Evolutionary conservation across 441 rosid genomes (phyloP), one percentile per base, ranked within the genome.

Genomic region (Arabidopsis hybrid): DNA sequence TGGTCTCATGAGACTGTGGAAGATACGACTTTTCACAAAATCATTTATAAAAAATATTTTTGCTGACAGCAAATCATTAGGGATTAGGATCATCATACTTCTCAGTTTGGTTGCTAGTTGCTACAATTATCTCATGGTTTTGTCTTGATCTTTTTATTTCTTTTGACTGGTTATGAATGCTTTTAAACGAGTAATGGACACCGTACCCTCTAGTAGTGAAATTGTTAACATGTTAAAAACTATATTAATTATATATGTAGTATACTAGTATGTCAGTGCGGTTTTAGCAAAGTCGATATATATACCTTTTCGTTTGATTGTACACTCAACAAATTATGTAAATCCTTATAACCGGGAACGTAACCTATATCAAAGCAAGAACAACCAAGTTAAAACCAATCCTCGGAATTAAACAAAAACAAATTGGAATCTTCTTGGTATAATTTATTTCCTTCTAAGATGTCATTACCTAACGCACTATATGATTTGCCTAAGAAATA

Each of bases 1-100:
- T 73, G 77, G 77, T 45, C 59, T 35, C 0, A n/a, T 11, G 13
- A 21, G 3, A 51, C 32, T 59, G 46, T 52, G 26, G 46, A 64
- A 56, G 71, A 72, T 72, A 46, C 71, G 71, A 65, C 32, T 65
- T 65, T 73, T 56, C 14, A 38, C 71, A 55, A n/a, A 55, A 64
- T 73, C 71, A 4, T 56, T 64, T 57, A 56, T 31, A 12, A 34
- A 55, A 62, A 62, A 17, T 6, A 6, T 63, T 53, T 18, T 16
- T 72, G 62, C 35, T 53, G 62, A 53, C 56, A 72, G 57, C 76
- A 72, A 21, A 72, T 72, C 57, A 64, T 55, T 55, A 45, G 26
- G 58, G 70, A 64, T 35, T 43, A 21, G 18, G 16, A 67, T 26
- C 49, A 34, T 72, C 14, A 61, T 52, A 18, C 36, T 42, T 40